Conservation (phyloP, 164 flowering plant species). For the Echeveria elegans region DNA sequence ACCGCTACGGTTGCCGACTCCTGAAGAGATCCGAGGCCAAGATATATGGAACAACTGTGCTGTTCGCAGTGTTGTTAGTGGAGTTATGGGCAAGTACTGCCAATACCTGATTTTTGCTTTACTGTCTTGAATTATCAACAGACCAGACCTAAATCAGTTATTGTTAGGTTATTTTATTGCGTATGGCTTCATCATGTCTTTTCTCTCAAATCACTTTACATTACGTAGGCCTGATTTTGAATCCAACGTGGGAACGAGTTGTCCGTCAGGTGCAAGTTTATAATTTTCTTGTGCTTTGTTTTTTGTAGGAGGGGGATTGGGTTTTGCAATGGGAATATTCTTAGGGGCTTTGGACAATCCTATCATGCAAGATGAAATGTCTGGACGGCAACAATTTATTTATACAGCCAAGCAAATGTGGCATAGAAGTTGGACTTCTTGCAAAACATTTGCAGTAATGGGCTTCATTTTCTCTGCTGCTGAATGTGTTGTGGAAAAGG, state of each 20-base stretch:
- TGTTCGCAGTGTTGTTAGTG: constrained; percentile 79
- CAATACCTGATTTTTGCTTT: neutral
- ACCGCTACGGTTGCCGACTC: constrained; percentile 57
- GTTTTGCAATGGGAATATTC: constrained; percentile 75
- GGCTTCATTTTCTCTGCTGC: constrained; percentile 82
- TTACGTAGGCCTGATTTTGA: no score
- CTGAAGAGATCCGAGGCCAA: constrained; percentile 85
- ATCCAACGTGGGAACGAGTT: no score
- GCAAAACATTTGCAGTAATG: constrained; percentile 85
- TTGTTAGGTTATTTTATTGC: neutral
- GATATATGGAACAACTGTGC: constrained; percentile 92
- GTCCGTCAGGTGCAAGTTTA: neutral
- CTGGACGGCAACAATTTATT: constrained; percentile 58
- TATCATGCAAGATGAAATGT: constrained; percentile 68
- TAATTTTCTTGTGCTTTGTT: neutral
- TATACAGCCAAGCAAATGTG: constrained; percentile 85
- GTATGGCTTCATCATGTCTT: neutral
- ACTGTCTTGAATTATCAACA: neutral
- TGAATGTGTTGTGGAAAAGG: constrained; percentile 90
- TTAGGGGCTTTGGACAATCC: constrained; percentile 85
- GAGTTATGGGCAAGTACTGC: constrained; percentile 63
- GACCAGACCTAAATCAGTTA: no score
- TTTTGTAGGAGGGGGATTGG: constrained; percentile 79
- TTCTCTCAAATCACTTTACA: neutral
- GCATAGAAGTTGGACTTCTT: constrained; percentile 58